Evolutionary conservation across 2,329 filamentous ascomycete genomes (phyloP).

Genomic region (Tolypocladium sp.): DNA sequence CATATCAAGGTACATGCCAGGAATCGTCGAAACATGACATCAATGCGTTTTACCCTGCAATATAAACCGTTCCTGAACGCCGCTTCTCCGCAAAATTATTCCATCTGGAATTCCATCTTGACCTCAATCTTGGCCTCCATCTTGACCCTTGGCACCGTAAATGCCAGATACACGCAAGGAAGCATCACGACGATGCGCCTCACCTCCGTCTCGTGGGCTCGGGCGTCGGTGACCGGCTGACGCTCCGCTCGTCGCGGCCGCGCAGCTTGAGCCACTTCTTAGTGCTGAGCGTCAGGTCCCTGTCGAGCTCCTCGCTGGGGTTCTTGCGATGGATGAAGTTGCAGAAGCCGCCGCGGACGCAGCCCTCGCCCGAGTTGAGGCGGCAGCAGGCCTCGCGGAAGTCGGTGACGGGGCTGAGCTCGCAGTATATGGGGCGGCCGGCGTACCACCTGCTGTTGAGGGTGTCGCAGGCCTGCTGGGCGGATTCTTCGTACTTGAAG

Average conservation of each 20-base stretch:
- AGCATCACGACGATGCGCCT: not conserved
- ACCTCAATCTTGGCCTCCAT: not conserved
- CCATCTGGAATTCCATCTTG: not conserved
- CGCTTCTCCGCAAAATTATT: slow-evolving; percentile 3
- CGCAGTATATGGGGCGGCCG: slow-evolving; percentile 94
- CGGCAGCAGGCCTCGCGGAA: slow-evolving; percentile 97
- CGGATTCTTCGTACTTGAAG: slow-evolving; percentile 98
- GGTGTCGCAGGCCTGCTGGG: slow-evolving; percentile 86
- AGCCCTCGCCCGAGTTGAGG: slow-evolving; percentile 89
- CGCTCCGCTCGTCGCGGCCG: slow-evolving; percentile 75
- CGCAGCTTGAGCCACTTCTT: slow-evolving; percentile 93
- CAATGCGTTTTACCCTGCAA: slow-evolving; percentile 7
- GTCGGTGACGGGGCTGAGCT: slow-evolving; percentile 92
- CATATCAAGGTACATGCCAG: slow-evolving; percentile 3
- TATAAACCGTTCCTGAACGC: slow-evolving; percentile 15
- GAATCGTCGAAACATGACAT: slow-evolving; percentile 8
- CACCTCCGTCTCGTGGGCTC: slow-evolving; percentile 65
- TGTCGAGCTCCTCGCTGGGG: slow-evolving; percentile 77
- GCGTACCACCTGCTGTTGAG: slow-evolving; percentile 97
- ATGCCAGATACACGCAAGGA: not conserved
- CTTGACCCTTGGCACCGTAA: not conserved
- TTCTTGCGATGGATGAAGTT: slow-evolving; percentile 99
- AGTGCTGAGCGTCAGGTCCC: slow-evolving; percentile 76
- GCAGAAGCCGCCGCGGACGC: slow-evolving; percentile 92
- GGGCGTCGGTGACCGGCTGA: slow-evolving; percentile 74